Evolutionary conservation across 768 basidiomycete genomes (phyloP).

Genomic region (Stropharia rugosoannulata): DNA sequence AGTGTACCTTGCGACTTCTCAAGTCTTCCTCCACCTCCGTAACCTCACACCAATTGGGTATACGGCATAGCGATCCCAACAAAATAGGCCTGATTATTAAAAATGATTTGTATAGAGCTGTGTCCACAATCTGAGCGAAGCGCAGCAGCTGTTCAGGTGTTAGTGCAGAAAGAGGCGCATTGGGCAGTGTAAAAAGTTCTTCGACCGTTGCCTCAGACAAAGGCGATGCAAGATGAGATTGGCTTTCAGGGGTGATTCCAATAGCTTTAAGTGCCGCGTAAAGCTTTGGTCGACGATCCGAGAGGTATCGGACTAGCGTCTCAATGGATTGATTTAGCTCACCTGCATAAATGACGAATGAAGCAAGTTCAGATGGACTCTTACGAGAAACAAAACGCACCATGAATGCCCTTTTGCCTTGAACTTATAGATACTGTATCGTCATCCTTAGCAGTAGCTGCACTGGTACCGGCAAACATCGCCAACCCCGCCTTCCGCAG

Average conservation of each 20-base stretch:
- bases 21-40: conserved; percentile 76
- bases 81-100: conserved; percentile 78
- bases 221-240: conserved; percentile 65
- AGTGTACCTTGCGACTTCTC: conserved; percentile 65
- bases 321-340: conserved; percentile 76
- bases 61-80: conserved; percentile 82
- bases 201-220: conserved; percentile 72
- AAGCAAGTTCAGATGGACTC: neutral
- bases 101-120: conserved; percentile 92
- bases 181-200: conserved; percentile 79
- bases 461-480: conserved; percentile 37
- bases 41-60: conserved; percentile 98
- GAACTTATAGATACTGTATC: conserved; percentile 53
- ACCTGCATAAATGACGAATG: conserved; percentile 34
- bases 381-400: conserved; percentile 17
- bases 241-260: conserved; percentile 61
- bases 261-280: conserved; percentile 72
- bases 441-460: conserved; percentile 49
- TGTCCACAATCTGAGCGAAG: conserved; percentile 93
- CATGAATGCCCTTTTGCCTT: conserved; percentile 32
- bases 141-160: conserved; percentile 84
- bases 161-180: conserved; percentile 66
- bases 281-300: conserved; percentile 88
- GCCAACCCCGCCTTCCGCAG: conserved; percentile 56
- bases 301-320: conserved; percentile 82